Evolutionary conservation across 2,329 filamentous ascomycete species (phyloP).

Genomic region (Tolypocladium nubicola): DNA sequence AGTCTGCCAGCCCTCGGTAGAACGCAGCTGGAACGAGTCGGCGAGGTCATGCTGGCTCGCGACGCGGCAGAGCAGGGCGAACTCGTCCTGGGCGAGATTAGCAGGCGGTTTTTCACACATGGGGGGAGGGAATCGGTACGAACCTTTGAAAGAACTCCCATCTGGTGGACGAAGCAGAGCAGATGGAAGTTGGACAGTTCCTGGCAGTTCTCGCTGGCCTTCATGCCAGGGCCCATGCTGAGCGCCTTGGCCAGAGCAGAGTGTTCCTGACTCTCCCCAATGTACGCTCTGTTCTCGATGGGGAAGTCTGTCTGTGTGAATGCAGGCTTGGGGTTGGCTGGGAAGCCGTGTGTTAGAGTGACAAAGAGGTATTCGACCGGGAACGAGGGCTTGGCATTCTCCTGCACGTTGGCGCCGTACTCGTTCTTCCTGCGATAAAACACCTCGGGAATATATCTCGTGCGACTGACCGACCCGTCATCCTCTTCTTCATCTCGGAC

Average conservation of each 20-base stretch:
- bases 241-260: slow-evolving; percentile 58
- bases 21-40: slow-evolving; percentile 73
- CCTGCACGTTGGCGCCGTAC: slow-evolving; percentile 90
- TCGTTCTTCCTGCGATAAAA: slow-evolving; percentile 96
- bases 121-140: slow-evolving; percentile 12
- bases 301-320: slow-evolving; percentile 71
- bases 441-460: slow-evolving; percentile 91
- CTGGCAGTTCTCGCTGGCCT: slow-evolving; percentile 49
- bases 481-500: slow-evolving; percentile 88
- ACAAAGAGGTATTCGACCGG: slow-evolving; percentile 94
- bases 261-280: slow-evolving; percentile 79
- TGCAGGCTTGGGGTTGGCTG: slow-evolving; percentile 63
- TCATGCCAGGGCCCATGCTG: slow-evolving; percentile 47
- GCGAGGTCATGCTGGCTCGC: slow-evolving; percentile 72
- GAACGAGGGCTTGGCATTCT: slow-evolving; percentile 93
- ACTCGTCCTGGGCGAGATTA: slow-evolving; percentile 62
- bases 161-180: slow-evolving; percentile 71
- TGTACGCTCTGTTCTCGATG: slow-evolving; percentile 80
- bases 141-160: slow-evolving; percentile 81
- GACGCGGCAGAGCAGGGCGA: slow-evolving; percentile 73
- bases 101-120: not conserved
- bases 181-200: slow-evolving; percentile 89
- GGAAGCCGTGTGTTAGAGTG: slow-evolving; percentile 93
- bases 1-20: slow-evolving; percentile 87
- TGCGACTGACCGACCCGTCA: slow-evolving; percentile 54